phyloP scores from a whole-genome alignment of 345 rosid species.

The Camelina neglecta region DNA sequence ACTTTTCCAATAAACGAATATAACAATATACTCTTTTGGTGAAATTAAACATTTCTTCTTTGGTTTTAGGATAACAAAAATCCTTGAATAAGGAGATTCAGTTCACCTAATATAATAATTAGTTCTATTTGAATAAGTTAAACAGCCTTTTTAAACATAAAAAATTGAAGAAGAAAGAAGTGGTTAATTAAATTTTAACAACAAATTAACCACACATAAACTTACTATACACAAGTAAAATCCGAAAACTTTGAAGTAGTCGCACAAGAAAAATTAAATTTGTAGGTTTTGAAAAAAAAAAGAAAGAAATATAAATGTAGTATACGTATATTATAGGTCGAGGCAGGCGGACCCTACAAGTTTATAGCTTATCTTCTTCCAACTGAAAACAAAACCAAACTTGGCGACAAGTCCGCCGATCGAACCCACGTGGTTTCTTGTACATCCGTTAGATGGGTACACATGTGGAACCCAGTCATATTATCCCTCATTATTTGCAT shows the following conservation, averaged over 20 bases:
- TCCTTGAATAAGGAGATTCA: neutral
- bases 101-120: neutral
- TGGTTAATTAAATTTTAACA: neutral
- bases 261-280: neutral
- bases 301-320: neutral
- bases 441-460: constrained; percentile 34
- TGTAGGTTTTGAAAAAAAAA: neutral
- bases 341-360: constrained; percentile 2
- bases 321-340: neutral
- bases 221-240: too few species aligned
- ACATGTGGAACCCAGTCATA: constrained; percentile 18
- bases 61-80: too few species aligned
- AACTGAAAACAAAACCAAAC: constrained; percentile 8
- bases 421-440: constrained; percentile 32
- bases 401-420: constrained; percentile 28
- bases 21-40: neutral
- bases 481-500: constrained; percentile 19
- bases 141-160: neutral
- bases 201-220: neutral
- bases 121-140: neutral
- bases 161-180: neutral
- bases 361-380: constrained; percentile 24
- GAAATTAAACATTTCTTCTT: neutral
- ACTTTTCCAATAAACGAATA: constrained; percentile 2
- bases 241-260: neutral